Conservation (phyloP, 345 rosid genomes). For the Gossypium mustelinum region DNA sequence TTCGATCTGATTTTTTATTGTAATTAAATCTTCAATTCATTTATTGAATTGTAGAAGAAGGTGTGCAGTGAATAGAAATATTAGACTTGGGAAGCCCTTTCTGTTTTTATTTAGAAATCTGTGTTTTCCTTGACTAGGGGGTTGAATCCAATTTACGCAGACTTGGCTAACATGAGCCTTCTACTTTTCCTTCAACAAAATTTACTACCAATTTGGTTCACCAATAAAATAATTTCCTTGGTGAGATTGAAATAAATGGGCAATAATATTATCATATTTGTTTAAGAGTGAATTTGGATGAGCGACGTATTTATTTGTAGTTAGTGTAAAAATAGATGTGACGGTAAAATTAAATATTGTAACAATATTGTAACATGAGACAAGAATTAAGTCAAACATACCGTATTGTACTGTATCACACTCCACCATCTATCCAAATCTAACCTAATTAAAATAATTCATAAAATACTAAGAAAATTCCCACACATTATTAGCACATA, state of each 20-base stretch:
- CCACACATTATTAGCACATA: no score
- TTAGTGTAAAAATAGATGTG: accelerated
- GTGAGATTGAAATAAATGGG: no score
- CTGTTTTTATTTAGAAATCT: neutral
- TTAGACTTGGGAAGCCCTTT: neutral
- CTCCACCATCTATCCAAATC: no score
- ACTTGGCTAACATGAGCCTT: neutral
- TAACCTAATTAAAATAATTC: no score
- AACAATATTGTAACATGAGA: accelerated
- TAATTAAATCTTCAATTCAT: neutral
- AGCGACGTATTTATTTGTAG: accelerated
- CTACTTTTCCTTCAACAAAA: neutral
- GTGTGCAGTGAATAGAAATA: neutral
- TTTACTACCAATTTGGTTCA: no score
- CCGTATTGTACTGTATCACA: accelerated
- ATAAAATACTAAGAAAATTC: no score
- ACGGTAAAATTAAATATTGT: accelerated
- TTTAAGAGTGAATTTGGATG: accelerated
- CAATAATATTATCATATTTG: no score
- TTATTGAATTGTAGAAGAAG: neutral
- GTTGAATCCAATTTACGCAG: neutral
- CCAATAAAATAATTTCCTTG: no score
- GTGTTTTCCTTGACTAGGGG: neutral
- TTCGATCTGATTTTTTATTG: neutral
- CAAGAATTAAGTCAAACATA: no score